Conservation (phyloP, 306 rosid species). For the Bauhinia variegata region DNA sequence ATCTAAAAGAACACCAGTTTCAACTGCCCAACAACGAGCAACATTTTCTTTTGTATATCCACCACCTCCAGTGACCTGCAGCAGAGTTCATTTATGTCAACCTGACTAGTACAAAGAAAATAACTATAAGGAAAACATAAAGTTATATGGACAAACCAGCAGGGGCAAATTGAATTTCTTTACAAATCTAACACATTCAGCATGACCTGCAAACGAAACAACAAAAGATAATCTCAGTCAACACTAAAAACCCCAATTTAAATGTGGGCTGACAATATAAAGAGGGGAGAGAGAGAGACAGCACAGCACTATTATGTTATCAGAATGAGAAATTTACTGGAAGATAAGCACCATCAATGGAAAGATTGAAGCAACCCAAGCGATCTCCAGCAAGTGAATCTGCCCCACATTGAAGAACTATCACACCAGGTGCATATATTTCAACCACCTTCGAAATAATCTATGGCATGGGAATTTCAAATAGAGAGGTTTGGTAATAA, state of each 20-base stretch:
- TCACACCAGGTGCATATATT: conserved; percentile 88
- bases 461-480: conserved; percentile 50
- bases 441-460: conserved; percentile 96
- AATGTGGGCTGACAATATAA: conserved; percentile 15
- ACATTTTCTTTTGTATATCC: conserved; percentile 99
- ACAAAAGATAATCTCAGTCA: conserved; percentile 25
- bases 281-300: conserved; percentile 15
- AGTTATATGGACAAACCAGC: conserved; percentile 62
- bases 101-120: conserved; percentile 22
- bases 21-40: conserved; percentile 97
- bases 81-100: conserved; percentile 30
- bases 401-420: conserved; percentile 99
- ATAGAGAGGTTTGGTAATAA: conserved; percentile 13
- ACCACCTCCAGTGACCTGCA: conserved; percentile 97
- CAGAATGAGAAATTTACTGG: conserved; percentile 52
- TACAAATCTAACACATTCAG: conserved; percentile 93
- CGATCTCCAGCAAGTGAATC: conserved; percentile 99
- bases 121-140: conserved; percentile 30
- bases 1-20: conserved; percentile 96
- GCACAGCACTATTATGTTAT: conserved; percentile 13
- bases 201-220: conserved; percentile 71
- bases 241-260: conserved; percentile 19
- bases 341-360: conserved; percentile 92
- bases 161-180: conserved; percentile 93
- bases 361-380: conserved; percentile 99